These are phyloP conservation scores for Pisolithus sp. DNA, from an alignment of 768 basidiomycete species.

Conservation along the genomic window DNA sequence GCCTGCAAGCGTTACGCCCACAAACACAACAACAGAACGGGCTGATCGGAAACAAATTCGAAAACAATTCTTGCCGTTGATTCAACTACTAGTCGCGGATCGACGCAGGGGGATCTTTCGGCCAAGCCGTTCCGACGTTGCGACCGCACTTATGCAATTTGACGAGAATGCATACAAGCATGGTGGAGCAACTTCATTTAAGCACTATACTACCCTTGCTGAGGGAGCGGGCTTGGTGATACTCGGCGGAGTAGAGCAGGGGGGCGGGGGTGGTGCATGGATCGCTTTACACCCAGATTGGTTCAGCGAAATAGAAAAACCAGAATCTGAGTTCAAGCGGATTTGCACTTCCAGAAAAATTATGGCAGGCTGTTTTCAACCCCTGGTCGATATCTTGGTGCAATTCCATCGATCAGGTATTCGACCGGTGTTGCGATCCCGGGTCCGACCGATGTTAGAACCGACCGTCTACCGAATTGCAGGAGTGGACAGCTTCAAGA, in stretches of 20 bases:
- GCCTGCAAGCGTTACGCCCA: too few relatives aligned
- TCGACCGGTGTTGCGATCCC: constrained; percentile 31
- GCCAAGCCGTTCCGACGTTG: constrained; percentile 35
- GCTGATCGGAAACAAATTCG: constrained; percentile 10
- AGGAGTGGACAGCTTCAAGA: constrained; percentile 34
- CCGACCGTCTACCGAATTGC: constrained; percentile 31
- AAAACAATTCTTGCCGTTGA: constrained; percentile 26
- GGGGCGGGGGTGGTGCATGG: constrained; percentile 13
- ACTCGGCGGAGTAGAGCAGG: constrained; percentile 10
- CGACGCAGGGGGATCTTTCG: constrained; percentile 25
- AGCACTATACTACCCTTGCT: constrained; percentile 23
- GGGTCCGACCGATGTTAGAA: constrained; percentile 29
- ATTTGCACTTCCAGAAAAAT: background rate
- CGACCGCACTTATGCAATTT: constrained; percentile 22
- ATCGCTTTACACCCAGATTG: constrained; percentile 24
- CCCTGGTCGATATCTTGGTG: constrained; percentile 30
- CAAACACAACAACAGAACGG: background rate
- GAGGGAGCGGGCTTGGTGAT: constrained; percentile 20
- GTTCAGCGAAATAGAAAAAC: constrained; percentile 6
- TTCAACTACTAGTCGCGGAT: constrained; percentile 16
- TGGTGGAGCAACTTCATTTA: constrained; percentile 22
- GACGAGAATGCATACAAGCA: constrained; percentile 23
- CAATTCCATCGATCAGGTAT: constrained; percentile 27
- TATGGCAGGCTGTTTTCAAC: constrained; percentile 17
- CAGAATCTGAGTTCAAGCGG: background rate